Evolutionary conservation across 23 red algal species (phyloP).

Genomic region (Gracilaria caudata): DNA sequence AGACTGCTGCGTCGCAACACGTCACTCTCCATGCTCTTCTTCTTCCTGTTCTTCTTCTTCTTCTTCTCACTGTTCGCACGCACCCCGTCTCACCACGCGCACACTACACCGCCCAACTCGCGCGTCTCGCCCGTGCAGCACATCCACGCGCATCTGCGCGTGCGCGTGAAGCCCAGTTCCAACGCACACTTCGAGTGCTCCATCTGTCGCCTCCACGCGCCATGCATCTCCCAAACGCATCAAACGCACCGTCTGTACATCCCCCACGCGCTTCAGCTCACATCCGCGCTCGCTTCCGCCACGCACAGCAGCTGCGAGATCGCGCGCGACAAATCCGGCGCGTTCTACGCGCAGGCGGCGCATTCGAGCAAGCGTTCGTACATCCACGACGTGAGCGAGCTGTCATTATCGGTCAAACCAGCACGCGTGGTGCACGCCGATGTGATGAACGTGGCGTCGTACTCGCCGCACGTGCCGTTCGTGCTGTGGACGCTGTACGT

Average conservation of each 20-base stretch:
- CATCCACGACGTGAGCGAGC: not conserved
- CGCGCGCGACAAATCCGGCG: not conserved
- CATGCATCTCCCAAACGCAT: not conserved
- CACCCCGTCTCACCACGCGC: too few relatives aligned
- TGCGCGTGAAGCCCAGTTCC: not conserved
- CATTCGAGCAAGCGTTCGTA: not conserved
- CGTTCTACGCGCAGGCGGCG: not conserved
- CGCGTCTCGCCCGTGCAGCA: not conserved
- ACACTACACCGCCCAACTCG: too few relatives aligned
- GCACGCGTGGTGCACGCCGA: not conserved
- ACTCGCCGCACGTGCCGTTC: constrained; percentile 3
- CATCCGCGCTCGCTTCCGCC: not conserved
- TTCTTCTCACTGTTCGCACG: too few relatives aligned
- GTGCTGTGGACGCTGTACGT: constrained; percentile 10
- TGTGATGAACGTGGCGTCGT: constrained; percentile 8
- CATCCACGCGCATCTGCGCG: not conserved
- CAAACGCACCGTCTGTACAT: not conserved
- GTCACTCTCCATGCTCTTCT: too few relatives aligned
- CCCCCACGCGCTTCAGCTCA: not conserved
- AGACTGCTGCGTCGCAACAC: too few relatives aligned
- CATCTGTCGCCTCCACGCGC: not conserved
- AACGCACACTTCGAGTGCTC: not conserved
- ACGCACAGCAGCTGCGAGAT: not conserved
- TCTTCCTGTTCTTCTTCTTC: too few relatives aligned
- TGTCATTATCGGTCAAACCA: too few relatives aligned